phyloP scores from a whole-genome alignment of 148 eudicot species.

The Vaccinium vitisidaea region DNA sequence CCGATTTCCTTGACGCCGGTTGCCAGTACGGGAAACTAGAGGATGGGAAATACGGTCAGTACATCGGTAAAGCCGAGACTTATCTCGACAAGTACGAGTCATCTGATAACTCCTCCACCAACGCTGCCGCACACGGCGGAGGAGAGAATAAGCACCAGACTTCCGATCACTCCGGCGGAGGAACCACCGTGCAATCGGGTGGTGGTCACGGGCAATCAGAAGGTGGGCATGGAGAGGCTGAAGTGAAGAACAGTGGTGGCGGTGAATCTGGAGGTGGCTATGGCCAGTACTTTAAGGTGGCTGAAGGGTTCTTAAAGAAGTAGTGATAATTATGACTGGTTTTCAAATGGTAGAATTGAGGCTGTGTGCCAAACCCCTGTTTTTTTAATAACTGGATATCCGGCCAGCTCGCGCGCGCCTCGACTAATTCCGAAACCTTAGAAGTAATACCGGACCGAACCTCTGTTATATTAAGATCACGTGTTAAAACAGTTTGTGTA shows the following conservation, averaged over 20 bases:
- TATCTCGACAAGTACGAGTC: conserved; percentile 39
- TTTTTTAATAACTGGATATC: too few species aligned
- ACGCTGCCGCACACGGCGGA: background rate
- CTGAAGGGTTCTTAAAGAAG: background rate
- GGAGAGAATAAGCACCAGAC: too few species aligned
- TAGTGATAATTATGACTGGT: background rate
- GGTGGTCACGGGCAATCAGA: background rate
- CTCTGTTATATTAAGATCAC: too few species aligned
- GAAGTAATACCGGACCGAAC: too few species aligned
- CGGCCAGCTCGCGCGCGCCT: too few species aligned
- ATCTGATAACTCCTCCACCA: background rate
- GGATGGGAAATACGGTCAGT: conserved; percentile 37
- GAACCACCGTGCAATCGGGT: too few species aligned
- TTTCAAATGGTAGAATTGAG: too few species aligned
- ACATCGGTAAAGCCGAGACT: conserved; percentile 47
- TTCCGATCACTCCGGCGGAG: too few species aligned
- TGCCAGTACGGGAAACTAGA: conserved; percentile 41
- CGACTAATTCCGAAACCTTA: too few species aligned
- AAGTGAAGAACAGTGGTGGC: background rate
- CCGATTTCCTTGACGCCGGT: conserved; percentile 45
- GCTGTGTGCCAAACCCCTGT: too few species aligned
- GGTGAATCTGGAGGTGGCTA: background rate
- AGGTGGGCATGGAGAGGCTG: conserved; percentile 3
- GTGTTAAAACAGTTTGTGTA: too few species aligned
- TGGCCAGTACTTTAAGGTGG: background rate